Percentiles rank a stretch among this genome's conserved stretches.
Evolutionary conservation across 371 early-diverging fungal species (phyloP).

Genomic region (Mortierella sp.): DNA sequence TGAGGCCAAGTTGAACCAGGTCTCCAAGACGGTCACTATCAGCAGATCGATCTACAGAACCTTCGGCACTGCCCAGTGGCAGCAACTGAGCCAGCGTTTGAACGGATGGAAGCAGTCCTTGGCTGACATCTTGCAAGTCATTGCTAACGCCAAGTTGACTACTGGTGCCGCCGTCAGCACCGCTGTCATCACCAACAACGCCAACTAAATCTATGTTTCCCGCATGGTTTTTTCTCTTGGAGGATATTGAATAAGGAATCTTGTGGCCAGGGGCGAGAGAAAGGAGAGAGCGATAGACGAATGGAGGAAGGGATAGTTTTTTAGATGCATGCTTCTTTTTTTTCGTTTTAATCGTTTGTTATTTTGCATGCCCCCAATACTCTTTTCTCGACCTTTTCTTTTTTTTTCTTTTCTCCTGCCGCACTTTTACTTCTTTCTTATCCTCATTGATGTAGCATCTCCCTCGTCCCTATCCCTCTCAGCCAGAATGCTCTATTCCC

Average conservation of each 20-base stretch:
- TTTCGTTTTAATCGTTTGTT: not conserved
- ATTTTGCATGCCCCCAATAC: not conserved
- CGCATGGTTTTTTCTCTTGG: not conserved
- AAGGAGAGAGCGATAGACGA: not conserved
- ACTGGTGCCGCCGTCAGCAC: constrained; percentile 53
- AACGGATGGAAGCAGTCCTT: constrained; percentile 87
- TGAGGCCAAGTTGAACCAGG: constrained; percentile 96
- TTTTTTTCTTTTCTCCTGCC: not conserved
- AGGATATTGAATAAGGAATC: not conserved
- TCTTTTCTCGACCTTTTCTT: not conserved
- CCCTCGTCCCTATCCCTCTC: not conserved
- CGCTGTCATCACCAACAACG: constrained; percentile 52
- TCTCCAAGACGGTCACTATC: constrained; percentile 77
- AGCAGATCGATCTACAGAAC: constrained; percentile 89
- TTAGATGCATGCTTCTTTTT: not conserved
- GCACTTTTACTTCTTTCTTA: not conserved
- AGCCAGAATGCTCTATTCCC: constrained; percentile 19
- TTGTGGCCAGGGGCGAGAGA: not conserved
- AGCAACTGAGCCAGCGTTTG: constrained; percentile 75
- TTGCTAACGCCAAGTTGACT: constrained; percentile 85
- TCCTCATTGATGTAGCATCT: constrained; percentile 5
- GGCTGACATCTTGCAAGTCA: constrained; percentile 82
- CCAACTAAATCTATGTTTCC: constrained; percentile 8
- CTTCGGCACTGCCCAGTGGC: constrained; percentile 90
- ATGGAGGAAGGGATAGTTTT: not conserved